Percentiles rank a stretch among this genome's conserved stretches.
phyloP scores from a whole-genome alignment of 2,329 filamentous ascomycete genomes.

The Sporothrix brunneoviolacea region DNA sequence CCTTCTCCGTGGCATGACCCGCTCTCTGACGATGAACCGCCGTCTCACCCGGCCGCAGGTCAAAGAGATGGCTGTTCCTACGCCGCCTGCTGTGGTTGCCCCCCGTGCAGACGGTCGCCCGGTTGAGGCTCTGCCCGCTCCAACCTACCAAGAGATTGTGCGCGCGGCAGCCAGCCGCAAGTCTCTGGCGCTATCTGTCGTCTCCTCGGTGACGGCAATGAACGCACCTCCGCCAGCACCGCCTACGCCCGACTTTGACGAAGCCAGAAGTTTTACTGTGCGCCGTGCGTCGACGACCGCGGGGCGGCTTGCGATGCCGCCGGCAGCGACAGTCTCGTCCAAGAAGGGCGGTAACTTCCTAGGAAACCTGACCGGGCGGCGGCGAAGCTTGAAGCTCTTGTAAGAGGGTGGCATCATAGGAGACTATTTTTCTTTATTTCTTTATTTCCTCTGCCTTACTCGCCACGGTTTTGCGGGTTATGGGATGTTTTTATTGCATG shows the following conservation, averaged over 20 bases:
- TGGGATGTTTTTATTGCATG: too few species aligned
- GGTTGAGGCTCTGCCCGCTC: not conserved
- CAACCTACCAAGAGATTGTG: too few species aligned
- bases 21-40: slow-evolving; percentile 47
- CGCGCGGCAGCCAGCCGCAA: slow-evolving; percentile 10
- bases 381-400: slow-evolving; percentile 10
- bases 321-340: not conserved
- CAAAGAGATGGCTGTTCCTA: not conserved
- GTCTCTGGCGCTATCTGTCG: slow-evolving; percentile 12
- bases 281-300: not conserved
- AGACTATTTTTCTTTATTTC: not conserved
- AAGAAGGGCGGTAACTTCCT: slow-evolving; percentile 36
- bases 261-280: not conserved
- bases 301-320: slow-evolving; percentile 25
- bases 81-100: too few species aligned
- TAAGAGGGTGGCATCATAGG: not conserved
- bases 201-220: slow-evolving; percentile 28
- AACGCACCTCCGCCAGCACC: slow-evolving; percentile 31
- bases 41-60: slow-evolving; percentile 46
- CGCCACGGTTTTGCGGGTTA: too few species aligned
- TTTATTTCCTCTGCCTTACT: not conserved
- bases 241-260: slow-evolving; percentile 12
- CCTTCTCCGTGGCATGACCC: slow-evolving; percentile 42
- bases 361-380: too few species aligned
- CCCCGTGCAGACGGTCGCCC: too few species aligned